Base-by-base conservation (phyloP, 257 asterid species). In the Solanum appendiculatum region DNA sequence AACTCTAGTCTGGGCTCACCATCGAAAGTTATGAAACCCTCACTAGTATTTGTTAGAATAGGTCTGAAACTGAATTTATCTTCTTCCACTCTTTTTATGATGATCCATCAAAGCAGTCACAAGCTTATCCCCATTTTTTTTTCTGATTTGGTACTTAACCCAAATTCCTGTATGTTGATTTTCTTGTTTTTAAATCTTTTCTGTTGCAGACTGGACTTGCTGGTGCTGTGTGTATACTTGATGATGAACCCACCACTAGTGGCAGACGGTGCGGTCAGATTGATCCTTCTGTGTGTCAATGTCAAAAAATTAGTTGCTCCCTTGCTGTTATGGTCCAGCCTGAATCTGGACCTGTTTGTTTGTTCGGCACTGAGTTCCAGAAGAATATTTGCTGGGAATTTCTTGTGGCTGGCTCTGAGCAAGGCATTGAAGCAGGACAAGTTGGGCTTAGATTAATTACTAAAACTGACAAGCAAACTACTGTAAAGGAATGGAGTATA, bases 391-490 rank as follows among this genome's bases (percentile, higher is more conserved):
- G 99, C 90, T 95, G 98, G 97, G 99, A 97, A 88, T 93, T 97
- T 90, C 95, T 97, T 58, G 99, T 97, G 89, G 99, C 99, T 85
- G 99, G 99, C 87, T 92, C 99, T 42, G 99, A 97, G 88, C 99
- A 97, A 91, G 99, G 99, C 66, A 96, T 97, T 86, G 99, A 97
- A 91, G 96, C 99, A 90, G 99, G 99, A 75, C 99, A 97, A 93
- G 98, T 97, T 88, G 99, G 98, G 87, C 92, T 97, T 56, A 94
- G 98, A 69, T 86, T 96, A 81, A 96, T 97, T 77, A 95, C 96
- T 37, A 97, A 96, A 91, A 98, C 98, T 87, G 99, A 97, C 88
- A 95, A 98, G 87, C 99, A 96, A 90, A 91, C 94, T 86, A 93
- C 94, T 88, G 94, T 97, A 18, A 96, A 95, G 89, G 99, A 97